These are phyloP conservation scores for Lactifluus piperatus DNA, from an alignment of 768 basidiomycete species.

Conservation along the genomic window DNA sequence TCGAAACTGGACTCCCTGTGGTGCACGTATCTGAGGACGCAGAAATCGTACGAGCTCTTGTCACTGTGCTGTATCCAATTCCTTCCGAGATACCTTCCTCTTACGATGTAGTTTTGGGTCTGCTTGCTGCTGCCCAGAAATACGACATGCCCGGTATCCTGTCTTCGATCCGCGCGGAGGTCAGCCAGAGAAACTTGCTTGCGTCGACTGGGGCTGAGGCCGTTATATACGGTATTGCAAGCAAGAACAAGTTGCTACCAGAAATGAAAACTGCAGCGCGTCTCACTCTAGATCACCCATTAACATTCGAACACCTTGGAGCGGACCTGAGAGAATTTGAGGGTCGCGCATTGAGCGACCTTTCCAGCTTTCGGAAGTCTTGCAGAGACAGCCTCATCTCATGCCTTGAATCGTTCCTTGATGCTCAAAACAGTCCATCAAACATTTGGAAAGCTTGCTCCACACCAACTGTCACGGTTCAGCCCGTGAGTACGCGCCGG, in stretches of 20 bases:
- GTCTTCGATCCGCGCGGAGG: not conserved
- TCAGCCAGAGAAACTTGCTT: not conserved
- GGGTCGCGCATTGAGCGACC: not conserved
- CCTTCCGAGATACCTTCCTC: not conserved
- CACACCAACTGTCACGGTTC: too few species aligned
- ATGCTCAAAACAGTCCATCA: not conserved
- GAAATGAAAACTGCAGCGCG: not conserved
- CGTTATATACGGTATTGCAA: conserved; percentile 15
- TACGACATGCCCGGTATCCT: conserved; percentile 20
- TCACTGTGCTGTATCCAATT: conserved; percentile 5
- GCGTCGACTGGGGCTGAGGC: not conserved
- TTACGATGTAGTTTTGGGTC: not conserved
- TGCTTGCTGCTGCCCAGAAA: conserved; percentile 21
- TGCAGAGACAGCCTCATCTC: not conserved
- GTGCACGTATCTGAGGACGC: conserved; percentile 10
- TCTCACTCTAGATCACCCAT: not conserved
- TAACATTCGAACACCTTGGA: conserved; percentile 2
- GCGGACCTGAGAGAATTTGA: not conserved
- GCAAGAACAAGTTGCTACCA: not conserved
- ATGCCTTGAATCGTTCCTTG: not conserved
- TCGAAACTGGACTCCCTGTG: conserved; percentile 11
- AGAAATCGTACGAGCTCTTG: conserved; percentile 2
- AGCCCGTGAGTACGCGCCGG: too few species aligned
- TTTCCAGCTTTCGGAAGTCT: not conserved
- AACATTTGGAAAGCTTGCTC: not conserved